Evolutionary conservation across 164 flowering plant species (phyloP).

Genomic region (Hamamelis virginiana): DNA sequence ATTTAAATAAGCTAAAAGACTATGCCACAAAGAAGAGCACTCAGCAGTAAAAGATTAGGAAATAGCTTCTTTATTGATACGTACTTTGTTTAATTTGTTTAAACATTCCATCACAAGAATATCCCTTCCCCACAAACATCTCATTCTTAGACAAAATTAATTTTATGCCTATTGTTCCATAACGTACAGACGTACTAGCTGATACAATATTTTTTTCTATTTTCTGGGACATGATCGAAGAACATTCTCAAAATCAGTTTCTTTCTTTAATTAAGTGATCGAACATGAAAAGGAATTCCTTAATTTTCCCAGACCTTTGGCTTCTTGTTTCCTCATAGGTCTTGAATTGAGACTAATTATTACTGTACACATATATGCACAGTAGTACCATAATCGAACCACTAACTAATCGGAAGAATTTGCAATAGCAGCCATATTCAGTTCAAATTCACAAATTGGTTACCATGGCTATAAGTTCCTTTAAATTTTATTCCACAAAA

Average conservation of each 20-base stretch:
- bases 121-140: too few species aligned
- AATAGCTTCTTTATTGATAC: too few species aligned
- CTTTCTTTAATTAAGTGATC: background rate
- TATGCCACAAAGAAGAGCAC: too few species aligned
- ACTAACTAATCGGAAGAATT: background rate
- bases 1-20: too few species aligned
- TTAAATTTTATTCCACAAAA: background rate
- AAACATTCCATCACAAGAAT: too few species aligned
- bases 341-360: background rate
- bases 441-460: background rate
- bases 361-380: constrained; percentile 11
- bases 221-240: background rate
- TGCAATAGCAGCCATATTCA: background rate
- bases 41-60: too few species aligned
- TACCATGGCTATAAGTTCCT: background rate
- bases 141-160: too few species aligned
- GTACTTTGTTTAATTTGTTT: too few species aligned
- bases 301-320: background rate
- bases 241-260: background rate
- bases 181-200: background rate
- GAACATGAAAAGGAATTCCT: too few species aligned
- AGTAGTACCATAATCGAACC: constrained; percentile 3
- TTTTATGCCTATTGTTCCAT: too few species aligned
- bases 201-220: constrained; percentile 2
- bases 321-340: background rate